These are phyloP conservation scores for Suillus decipiens DNA, from an alignment of 768 basidiomycete genomes.

Conservation along the genomic window DNA sequence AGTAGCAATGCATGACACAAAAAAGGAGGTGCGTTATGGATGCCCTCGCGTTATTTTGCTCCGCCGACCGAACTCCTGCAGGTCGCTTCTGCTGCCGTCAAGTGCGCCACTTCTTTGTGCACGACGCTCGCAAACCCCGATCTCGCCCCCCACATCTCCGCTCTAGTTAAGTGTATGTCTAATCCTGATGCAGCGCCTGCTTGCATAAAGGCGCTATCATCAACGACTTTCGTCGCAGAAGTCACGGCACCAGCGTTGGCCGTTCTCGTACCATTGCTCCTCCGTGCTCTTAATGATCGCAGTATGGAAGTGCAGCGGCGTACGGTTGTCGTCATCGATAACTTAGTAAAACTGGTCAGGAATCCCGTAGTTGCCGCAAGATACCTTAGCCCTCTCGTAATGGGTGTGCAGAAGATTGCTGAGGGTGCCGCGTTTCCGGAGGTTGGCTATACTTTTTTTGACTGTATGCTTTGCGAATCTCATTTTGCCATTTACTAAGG, in stretches of 20 bases:
- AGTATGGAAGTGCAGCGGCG: conserved; percentile 97
- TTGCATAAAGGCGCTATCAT: conserved; percentile 94
- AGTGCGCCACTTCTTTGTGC: conserved; percentile 89
- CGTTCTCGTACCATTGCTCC: conserved; percentile 88
- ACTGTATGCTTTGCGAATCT: conserved; percentile 14
- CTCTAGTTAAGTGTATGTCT: conserved; percentile 93
- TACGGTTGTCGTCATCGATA: conserved; percentile 92
- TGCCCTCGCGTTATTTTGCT: conserved; percentile 1
- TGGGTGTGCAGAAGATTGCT: conserved; percentile 89
- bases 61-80: conserved; percentile 27
- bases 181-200: conserved; percentile 84
- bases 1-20: conserved; percentile 94
- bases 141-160: conserved; percentile 83
- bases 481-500: conserved; percentile 40
- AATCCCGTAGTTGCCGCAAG: conserved; percentile 86
- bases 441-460: conserved; percentile 40
- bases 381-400: conserved; percentile 84
- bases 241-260: conserved; percentile 96
- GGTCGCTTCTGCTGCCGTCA: conserved; percentile 85
- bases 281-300: conserved; percentile 90
- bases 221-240: conserved; percentile 95
- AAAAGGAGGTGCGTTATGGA: conserved; percentile 69
- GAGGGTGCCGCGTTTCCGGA: conserved; percentile 95
- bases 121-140: conserved; percentile 92
- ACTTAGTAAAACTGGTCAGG: conserved; percentile 96